Percentiles rank a stretch among this genome's conserved stretches.
Evolutionary conservation across 345 rosid species (phyloP).

Genomic region (Boechera stricta): DNA sequence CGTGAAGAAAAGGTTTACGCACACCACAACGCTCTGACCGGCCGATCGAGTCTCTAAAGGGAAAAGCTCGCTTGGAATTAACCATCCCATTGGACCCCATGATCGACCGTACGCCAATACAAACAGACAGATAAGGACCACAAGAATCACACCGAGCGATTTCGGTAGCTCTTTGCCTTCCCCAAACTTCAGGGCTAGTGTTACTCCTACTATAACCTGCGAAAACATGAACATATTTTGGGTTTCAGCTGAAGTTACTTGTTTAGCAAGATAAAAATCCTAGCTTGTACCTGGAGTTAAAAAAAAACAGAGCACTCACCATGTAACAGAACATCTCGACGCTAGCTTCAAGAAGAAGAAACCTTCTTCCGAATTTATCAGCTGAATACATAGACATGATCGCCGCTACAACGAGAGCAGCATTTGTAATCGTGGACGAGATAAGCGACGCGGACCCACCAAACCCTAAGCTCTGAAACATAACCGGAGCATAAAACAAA

Average conservation of each 20-base stretch:
- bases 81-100: constrained; percentile 98
- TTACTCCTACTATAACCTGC: constrained; percentile 63
- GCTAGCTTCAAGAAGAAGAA: constrained; percentile 84
- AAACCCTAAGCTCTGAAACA: constrained; percentile 85
- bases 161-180: constrained; percentile 58
- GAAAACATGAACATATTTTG: constrained; percentile 6
- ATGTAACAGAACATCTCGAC: constrained; percentile 70
- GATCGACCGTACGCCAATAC: constrained; percentile 87
- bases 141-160: constrained; percentile 57
- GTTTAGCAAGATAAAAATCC: background rate
- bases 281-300: background rate
- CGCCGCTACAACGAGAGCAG: constrained; percentile 61
- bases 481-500: constrained; percentile 83
- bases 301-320: constrained; percentile 50
- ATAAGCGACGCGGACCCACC: constrained; percentile 70
- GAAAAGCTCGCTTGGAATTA: constrained; percentile 89
- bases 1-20: constrained; percentile 81
- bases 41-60: constrained; percentile 93
- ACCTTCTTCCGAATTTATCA: constrained; percentile 75
- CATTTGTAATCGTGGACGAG: constrained; percentile 64
- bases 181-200: constrained; percentile 72
- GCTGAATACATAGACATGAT: constrained; percentile 72
- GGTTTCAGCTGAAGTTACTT: constrained; percentile 4
- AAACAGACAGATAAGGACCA: constrained; percentile 66
- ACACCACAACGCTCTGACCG: constrained; percentile 87